Base-by-base conservation (phyloP, 129 eudicot species). In the Centella asiatica region DNA sequence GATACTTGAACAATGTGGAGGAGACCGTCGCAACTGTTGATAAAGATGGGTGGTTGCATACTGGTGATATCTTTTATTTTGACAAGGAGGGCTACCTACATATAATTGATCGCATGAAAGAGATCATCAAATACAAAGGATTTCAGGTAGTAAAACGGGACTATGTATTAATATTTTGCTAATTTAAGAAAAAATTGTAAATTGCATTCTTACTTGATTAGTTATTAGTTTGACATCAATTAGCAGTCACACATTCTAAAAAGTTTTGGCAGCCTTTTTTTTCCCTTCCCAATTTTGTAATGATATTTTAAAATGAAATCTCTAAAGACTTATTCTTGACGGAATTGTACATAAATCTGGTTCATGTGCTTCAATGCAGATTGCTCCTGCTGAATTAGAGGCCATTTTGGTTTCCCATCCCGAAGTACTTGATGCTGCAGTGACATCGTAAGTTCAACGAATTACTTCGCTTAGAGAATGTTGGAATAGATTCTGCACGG, bases 311-410 rank as follows among this genome's bases (percentile, higher is more conserved):
- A n/a, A n/a, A n/a, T n/a, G n/a, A n/a, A n/a, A n/a, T n/a, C n/a
- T n/a, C n/a, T n/a, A n/a, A n/a, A n/a, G n/a, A n/a, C n/a, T n/a
- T 31, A 46, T 22, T 1, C 20, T 15, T 64, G 47, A 29, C 7
- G 23, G 31, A 20, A 32, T 25, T 47, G 31, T 25, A 6, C 36
- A 26, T 23, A 25, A 42, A 52, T 34, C 19, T 18, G 22, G 23
- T 50, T 34, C 22, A 27, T 18, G 22, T 15, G 36, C 32, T 33
- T 1, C 12, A 54, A 14, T 66, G 78, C 73, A 93, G 99, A 80
- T 93, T 60, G 90, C 99, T 69, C 99, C 99, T 24, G 96, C 94
- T 31, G 99, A 87, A 71, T 77, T 93, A 37, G 98, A 92, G 79
- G 78, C 85, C 32, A 78, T 87, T 36, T 55, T 92, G 69, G 55